phyloP scores from a whole-genome alignment of 495 filamentous ascomycete species.

The Talaromyces wortmannii region DNA sequence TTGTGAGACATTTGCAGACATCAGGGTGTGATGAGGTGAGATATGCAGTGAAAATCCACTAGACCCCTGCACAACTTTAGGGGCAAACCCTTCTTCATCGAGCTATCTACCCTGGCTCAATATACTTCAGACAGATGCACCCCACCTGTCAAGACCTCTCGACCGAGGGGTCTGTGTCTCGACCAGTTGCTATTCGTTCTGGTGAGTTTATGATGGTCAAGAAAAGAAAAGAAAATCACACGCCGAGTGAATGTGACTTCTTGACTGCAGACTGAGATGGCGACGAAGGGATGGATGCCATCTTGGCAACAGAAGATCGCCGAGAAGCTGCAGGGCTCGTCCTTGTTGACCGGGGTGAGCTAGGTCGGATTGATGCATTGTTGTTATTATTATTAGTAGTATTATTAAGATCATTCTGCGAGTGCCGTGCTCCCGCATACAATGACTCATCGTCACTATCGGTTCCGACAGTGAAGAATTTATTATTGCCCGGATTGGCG shows the following conservation, averaged over 20 bases:
- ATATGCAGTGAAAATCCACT: too few species aligned
- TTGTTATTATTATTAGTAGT: neutral
- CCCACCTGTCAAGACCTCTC: too few species aligned
- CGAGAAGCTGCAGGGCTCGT: constrained; percentile 2
- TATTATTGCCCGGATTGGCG: neutral
- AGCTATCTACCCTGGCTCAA: too few species aligned
- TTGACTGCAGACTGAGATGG: neutral
- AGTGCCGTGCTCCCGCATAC: neutral
- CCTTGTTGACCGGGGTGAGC: neutral
- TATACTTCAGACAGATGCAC: too few species aligned
- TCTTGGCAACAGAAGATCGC: constrained; percentile 2
- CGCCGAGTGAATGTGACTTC: neutral
- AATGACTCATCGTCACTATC: constrained; percentile 3
- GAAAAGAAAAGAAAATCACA: neutral
- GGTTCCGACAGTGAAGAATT: neutral
- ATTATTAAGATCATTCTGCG: neutral
- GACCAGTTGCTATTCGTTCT: too few species aligned
- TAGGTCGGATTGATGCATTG: neutral
- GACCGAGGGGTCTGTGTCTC: too few species aligned
- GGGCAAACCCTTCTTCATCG: too few species aligned
- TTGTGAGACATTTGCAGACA: too few species aligned
- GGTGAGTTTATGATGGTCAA: too few species aligned
- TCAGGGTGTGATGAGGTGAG: too few species aligned
- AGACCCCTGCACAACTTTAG: too few species aligned
- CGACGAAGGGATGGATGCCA: neutral